Evolutionary conservation across 2,329 filamentous ascomycete species (phyloP), one percentile per base, ranked within the genome.

Genomic region (Alternaria brassicicola): DNA sequence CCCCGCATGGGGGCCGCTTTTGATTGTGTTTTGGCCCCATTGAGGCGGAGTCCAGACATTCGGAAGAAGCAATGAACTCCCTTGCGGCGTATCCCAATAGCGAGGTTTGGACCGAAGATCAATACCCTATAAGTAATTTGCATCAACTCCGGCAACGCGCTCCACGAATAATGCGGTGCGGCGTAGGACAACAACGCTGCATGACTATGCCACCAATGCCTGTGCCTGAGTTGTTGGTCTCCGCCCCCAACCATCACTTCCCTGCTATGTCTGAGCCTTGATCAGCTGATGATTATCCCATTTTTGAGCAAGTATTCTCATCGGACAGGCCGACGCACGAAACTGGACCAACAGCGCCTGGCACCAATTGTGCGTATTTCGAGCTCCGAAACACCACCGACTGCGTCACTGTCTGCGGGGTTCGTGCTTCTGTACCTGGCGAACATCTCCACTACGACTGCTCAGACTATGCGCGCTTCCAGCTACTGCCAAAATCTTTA

Each of bases 51-150:
- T 28, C 17, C 13, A 50, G 13, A 6, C 43, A 47, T 56, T 52
- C 53, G 19, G 26, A 48, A 52, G 5, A 35, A 38, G 28, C 36
- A 42, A 33, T 26, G 10, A 6, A 31, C 1, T 31, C 5, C 42
- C 25, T 46, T 41, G 33, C 17, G 47, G 47, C 54, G 54, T n/a
- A 33, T 23, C 46, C 21, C 8, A 63, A 52, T 63, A 61, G 53
- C 25, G 52, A 49, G 57, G 13, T 61, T 61, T 56, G 8, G 47
- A 8, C 12, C 15, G 17, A 17, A 9, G 21, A 13, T 6, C 13
- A 35, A n/a, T 21, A 3, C 2, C 4, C 8, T 17, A 12, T 17
- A 21, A 9, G 49, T 59, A 53, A 43, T 17, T 17, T 28, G 47
- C 25, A 4, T 52, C 43, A 5, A 23, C 43, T 56, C 38, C 59